These are phyloP conservation scores for Sphaerulina vaccinii DNA, from an alignment of 2,329 filamentous ascomycete genomes.

Conservation along the genomic window DNA sequence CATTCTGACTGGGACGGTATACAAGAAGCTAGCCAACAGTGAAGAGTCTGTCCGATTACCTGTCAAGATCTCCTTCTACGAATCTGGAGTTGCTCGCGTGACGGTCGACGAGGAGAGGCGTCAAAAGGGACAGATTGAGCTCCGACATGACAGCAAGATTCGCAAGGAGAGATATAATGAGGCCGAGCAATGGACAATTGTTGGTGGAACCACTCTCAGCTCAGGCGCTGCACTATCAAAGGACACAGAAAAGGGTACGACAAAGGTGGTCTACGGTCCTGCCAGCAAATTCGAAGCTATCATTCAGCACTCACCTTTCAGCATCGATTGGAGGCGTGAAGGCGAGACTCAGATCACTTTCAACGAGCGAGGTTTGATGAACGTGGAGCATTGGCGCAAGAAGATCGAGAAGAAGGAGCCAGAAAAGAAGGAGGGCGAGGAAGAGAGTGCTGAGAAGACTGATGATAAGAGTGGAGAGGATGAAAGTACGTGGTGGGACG, in stretches of 20 bases:
- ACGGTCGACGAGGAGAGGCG: constrained; percentile 89
- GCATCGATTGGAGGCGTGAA: constrained; percentile 81
- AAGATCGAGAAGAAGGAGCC: constrained; percentile 71
- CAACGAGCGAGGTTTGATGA: constrained; percentile 86
- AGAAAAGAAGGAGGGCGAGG: constrained; percentile 48
- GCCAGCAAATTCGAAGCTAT: constrained; percentile 74
- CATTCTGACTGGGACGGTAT: constrained; percentile 73
- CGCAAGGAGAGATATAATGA: constrained; percentile 96
- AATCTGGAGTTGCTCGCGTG: constrained; percentile 84
- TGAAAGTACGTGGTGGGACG: constrained; percentile 97
- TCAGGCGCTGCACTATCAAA: constrained; percentile 66
- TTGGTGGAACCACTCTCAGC: constrained; percentile 74
- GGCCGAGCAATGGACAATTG: constrained; percentile 78
- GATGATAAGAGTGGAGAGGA: constrained; percentile 57
- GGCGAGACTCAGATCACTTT: constrained; percentile 79
- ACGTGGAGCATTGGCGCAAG: constrained; percentile 91
- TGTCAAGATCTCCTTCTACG: constrained; percentile 80
- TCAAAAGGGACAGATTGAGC: constrained; percentile 80
- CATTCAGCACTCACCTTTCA: constrained; percentile 79
- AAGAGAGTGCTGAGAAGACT: constrained; percentile 34
- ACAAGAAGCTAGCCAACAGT: constrained; percentile 70
- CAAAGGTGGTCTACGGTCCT: constrained; percentile 74
- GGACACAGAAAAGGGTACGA: constrained; percentile 66
- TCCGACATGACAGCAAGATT: constrained; percentile 78
- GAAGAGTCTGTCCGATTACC: constrained; percentile 75